Evolutionary conservation across 1,284 basidiomycete species (phyloP).

Genomic region (Ceratobasidium sp.): DNA sequence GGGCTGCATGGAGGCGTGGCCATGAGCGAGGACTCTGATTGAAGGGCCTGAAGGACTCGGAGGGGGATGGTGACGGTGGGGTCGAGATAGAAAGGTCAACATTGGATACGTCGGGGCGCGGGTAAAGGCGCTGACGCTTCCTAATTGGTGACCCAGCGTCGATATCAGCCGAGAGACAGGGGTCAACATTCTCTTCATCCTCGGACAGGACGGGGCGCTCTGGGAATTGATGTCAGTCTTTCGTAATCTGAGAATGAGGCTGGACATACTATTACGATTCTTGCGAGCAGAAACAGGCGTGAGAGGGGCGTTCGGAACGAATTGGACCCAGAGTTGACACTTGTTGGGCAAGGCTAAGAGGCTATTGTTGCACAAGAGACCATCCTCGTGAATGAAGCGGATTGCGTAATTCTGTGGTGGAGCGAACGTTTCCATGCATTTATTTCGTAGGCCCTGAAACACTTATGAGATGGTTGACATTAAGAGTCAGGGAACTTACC

Average conservation of each 20-base stretch:
- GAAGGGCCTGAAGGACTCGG: conserved; percentile 28
- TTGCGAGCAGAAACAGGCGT: conserved; percentile 33
- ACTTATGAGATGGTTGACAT: background rate
- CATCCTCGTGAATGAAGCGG: conserved; percentile 30
- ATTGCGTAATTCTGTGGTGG: conserved; percentile 17
- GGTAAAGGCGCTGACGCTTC: conserved; percentile 31
- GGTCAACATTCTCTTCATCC: conserved; percentile 33
- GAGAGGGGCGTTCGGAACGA: conserved; percentile 31
- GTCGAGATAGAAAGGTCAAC: conserved; percentile 15
- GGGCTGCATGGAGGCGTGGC: background rate
- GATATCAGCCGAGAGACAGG: conserved; percentile 24
- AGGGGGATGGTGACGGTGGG: conserved; percentile 19
- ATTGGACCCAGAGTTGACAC: conserved; percentile 32
- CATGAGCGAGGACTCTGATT: conserved; percentile 12
- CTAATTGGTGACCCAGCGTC: conserved; percentile 26
- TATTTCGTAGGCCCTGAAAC: conserved; percentile 26
- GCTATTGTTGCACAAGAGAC: conserved; percentile 24
- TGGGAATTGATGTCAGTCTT: conserved; percentile 21
- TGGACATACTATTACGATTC: conserved; percentile 24
- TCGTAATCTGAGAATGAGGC: conserved; percentile 1
- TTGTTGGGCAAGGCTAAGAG: conserved; percentile 28
- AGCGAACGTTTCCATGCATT: conserved; percentile 29
- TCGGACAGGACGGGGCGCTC: conserved; percentile 23
- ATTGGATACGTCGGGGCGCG: conserved; percentile 14
- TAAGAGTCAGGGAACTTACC: conserved; percentile 1